Base-by-base conservation (phyloP, 352 stramenopile genomes). In the Phytophthora colocasiae region DNA sequence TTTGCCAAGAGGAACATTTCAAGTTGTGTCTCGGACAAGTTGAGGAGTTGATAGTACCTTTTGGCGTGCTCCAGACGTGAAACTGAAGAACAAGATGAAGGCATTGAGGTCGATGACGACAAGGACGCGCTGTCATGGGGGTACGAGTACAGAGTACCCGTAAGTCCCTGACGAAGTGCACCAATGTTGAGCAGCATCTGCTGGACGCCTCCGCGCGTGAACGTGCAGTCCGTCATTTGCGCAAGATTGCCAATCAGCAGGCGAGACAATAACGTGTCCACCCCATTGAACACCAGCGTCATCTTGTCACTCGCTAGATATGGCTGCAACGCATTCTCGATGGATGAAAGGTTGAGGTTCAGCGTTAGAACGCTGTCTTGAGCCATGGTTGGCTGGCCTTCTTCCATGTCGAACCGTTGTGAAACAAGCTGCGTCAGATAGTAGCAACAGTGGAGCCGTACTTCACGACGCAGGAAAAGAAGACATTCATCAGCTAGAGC, bases 161-260 rank as follows among this genome's bases (percentile, higher is more conserved):
- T 93, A 43, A 93, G 70, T 14, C 76, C 76, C 65, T 96, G 87
- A 59, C 92, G 87, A 43, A 94, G 71, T 44, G 87, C 83, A 9
- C 78, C 69, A 44, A 93, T 78, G 54, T 94, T 94, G 36, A 92
- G 73, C 34, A 90, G 67, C 84, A 95, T 92, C 55, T 95, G 85
- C 49, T 90, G 77, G 36, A 93, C 72, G 26, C 85, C 84, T n/a
- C 76, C 83, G 39, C 83, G 83, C 17, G 83, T 87, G 45, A 94
- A 75, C 1, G 72, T 91, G 12, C 75, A 77, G 50, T 73, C 81
- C 26, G 71, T 62, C 77, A 93, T 91, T n/a, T 90, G 75, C 31
- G 79, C 69, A 15, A 92, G 58, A 44, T 91, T 87, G 17, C 48
- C 67, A 56, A 93, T 92, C 24, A 93, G 52, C 36, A 92, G 75